phyloP scores from a whole-genome alignment of 495 filamentous ascomycete genomes.

The Penicillium ochrochloron region DNA sequence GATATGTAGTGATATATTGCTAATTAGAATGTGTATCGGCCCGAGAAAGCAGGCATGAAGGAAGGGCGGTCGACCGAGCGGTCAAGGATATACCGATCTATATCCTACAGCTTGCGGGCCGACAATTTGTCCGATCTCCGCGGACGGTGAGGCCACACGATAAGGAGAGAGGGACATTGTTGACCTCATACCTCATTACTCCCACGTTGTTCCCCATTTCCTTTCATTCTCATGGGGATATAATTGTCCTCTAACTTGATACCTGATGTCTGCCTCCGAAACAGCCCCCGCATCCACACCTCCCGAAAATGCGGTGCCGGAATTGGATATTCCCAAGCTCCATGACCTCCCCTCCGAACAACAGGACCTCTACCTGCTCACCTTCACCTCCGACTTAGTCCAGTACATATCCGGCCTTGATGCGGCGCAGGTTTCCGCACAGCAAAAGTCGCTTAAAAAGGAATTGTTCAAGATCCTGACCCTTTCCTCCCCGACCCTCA shows the following conservation, averaged over 20 bases:
- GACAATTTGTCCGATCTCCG: slow-evolving; percentile 44
- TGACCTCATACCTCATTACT: slow-evolving; percentile 12
- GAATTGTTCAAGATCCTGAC: slow-evolving; percentile 90
- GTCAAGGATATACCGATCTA: slow-evolving; percentile 9
- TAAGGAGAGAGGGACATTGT: slow-evolving; percentile 31
- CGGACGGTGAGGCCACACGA: slow-evolving; percentile 36
- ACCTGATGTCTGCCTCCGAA: slow-evolving; percentile 50
- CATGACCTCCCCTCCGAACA: slow-evolving; percentile 91
- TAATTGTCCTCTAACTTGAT: slow-evolving; percentile 19
- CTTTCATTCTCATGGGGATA: slow-evolving; percentile 33
- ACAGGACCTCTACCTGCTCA: slow-evolving; percentile 91
- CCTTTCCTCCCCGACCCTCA: slow-evolving; percentile 81
- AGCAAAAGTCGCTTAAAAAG: slow-evolving; percentile 87
- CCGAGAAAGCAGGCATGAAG: no score
- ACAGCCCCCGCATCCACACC: slow-evolving; percentile 30
- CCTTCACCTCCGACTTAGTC: slow-evolving; percentile 81
- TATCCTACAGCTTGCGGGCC: slow-evolving; percentile 33
- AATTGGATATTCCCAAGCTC: slow-evolving; percentile 87
- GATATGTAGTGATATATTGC: no score
- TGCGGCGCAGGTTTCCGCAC: slow-evolving; percentile 76
- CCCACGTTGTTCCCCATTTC: slow-evolving; percentile 8
- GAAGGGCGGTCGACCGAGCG: no score
- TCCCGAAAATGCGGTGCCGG: slow-evolving; percentile 46
- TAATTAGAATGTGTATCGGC: no score
- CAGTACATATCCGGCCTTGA: slow-evolving; percentile 77